Percentiles rank a stretch among this genome's conserved stretches.
phyloP scores from a whole-genome alignment of 2,329 filamentous ascomycete genomes.

The Chrysosporium keratinophilum region DNA sequence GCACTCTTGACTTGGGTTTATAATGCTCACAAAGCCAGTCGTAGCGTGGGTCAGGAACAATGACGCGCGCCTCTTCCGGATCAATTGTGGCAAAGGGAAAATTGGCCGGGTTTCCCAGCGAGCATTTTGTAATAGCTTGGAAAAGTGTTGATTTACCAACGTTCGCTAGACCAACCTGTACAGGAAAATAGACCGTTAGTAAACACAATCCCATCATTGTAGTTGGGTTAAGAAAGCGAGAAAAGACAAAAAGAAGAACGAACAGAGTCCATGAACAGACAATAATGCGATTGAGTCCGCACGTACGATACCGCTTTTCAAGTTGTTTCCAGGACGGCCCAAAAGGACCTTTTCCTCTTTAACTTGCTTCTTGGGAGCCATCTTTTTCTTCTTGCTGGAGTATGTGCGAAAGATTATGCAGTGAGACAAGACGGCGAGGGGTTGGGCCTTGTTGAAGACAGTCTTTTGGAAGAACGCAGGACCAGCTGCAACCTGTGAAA shows the following conservation, averaged over 20 bases:
- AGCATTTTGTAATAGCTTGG: constrained; percentile 97
- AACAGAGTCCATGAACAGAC: constrained; percentile 20
- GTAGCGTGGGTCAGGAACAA: constrained; percentile 91
- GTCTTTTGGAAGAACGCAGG: constrained; percentile 44
- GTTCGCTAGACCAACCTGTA: constrained; percentile 91
- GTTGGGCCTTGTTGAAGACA: constrained; percentile 5
- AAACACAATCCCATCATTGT: constrained; percentile 1
- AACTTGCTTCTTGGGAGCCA: constrained; percentile 90
- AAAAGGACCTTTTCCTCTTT: constrained; percentile 94
- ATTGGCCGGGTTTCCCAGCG: constrained; percentile 96
- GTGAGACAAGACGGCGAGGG: constrained; percentile 3
- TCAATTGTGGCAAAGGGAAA: constrained; percentile 99
- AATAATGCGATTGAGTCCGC: constrained; percentile 36
- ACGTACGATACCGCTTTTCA: constrained; percentile 98
- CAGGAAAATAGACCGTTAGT: neutral
- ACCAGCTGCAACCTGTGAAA: constrained; percentile 49
- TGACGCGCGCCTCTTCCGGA: constrained; percentile 92
- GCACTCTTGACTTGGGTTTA: constrained; percentile 94
- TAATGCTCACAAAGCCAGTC: constrained; percentile 95
- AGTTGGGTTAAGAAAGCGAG: constrained; percentile 15
- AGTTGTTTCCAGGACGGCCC: constrained; percentile 89
- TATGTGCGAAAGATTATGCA: constrained; percentile 29
- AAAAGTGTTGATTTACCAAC: constrained; percentile 99
- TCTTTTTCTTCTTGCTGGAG: constrained; percentile 55
- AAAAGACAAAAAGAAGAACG: constrained; percentile 12